A percentile compares a stretch with the other conserved stretches of the same genome.
Conservation (phyloP, 805 yeast species). For the Suhomyces vadensis region DNA sequence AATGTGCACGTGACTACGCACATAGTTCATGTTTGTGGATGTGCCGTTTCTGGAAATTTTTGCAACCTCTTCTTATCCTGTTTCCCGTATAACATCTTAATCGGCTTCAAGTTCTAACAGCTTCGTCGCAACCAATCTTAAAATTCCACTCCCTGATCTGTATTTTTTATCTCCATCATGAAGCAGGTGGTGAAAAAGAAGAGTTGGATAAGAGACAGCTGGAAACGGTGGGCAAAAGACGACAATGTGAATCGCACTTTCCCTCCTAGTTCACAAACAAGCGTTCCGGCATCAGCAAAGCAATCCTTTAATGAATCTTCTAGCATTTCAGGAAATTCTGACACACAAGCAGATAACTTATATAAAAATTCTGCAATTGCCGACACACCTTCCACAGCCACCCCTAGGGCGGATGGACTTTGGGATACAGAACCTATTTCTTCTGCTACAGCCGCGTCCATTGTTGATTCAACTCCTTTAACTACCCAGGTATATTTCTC, state of each 20-base stretch:
- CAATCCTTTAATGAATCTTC: too few species aligned
- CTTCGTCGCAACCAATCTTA: too few species aligned
- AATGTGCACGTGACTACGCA: background rate
- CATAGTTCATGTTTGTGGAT: background rate
- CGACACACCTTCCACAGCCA: background rate
- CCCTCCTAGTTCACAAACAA: background rate
- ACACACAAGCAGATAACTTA: background rate
- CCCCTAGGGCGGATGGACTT: background rate
- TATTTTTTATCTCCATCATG: conserved; percentile 3
- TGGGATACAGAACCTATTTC: too few species aligned
- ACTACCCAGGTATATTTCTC: background rate
- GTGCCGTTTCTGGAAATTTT: too few species aligned
- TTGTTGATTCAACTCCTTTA: background rate
- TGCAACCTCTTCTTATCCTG: too few species aligned
- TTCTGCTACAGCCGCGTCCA: background rate
- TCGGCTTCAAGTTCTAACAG: too few species aligned
- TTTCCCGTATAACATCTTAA: too few species aligned
- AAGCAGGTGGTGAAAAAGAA: background rate
- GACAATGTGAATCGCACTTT: background rate
- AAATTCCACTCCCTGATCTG: background rate
- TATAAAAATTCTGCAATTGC: background rate
- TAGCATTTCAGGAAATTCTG: too few species aligned
- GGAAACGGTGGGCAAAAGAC: background rate
- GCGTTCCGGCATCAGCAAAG: too few species aligned
- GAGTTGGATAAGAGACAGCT: background rate